Evolutionary conservation across 179 eudicot genomes (phyloP).

Genomic region (Heliamphora pulchella): DNA sequence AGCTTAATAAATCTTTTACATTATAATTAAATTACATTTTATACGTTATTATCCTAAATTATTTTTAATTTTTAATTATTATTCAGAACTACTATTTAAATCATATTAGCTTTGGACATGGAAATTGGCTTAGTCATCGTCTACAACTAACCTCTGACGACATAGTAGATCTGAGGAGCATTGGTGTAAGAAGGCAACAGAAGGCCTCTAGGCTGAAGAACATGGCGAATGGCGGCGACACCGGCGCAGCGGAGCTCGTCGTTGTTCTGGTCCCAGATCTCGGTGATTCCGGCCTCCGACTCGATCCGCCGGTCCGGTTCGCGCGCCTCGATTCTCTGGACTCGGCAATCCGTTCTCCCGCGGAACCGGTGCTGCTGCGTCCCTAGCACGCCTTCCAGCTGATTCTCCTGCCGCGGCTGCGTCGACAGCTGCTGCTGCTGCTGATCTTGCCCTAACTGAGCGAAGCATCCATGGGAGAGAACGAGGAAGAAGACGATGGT

Average conservation of each 20-base stretch:
- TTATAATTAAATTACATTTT: too few species aligned
- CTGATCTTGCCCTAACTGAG: slow-evolving; percentile 20
- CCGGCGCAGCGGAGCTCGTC: slow-evolving; percentile 29
- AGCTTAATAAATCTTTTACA: too few species aligned
- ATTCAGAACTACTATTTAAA: too few species aligned
- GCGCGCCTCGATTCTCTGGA: slow-evolving; percentile 20
- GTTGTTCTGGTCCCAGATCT: slow-evolving; percentile 23
- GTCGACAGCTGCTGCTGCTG: neutral
- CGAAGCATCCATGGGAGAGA: slow-evolving; percentile 12
- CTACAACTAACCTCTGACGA: slow-evolving; percentile 20
- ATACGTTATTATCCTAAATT: too few species aligned
- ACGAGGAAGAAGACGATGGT: slow-evolving; percentile 12
- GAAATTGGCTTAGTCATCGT: neutral
- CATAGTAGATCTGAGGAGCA: slow-evolving; percentile 22
- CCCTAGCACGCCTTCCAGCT: neutral
- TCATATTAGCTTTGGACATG: neutral
- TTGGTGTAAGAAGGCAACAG: slow-evolving; percentile 30
- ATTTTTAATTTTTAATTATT: too few species aligned
- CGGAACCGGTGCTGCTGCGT: slow-evolving; percentile 24
- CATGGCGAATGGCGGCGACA: slow-evolving; percentile 14
- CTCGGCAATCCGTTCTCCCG: slow-evolving; percentile 21
- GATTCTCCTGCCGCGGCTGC: neutral
- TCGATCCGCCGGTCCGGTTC: slow-evolving; percentile 17
- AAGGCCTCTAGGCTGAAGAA: slow-evolving; percentile 24
- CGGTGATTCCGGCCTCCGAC: slow-evolving; percentile 25